Conservation (phyloP, 148 eudicot species). For the Rhododendron simsii region DNA sequence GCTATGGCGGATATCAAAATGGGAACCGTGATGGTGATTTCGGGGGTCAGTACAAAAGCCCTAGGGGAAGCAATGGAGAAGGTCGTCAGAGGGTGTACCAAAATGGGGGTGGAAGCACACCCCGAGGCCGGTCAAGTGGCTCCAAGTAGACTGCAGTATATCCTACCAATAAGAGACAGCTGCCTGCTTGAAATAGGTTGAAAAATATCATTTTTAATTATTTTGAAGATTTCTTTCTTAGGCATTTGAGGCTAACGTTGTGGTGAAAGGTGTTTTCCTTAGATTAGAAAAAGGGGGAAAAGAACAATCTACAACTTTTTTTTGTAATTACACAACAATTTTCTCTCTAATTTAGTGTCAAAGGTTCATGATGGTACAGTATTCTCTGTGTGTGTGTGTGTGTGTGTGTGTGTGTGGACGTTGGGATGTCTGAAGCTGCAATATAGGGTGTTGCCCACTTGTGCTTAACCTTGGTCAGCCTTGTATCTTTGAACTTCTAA, state of each 20-base stretch:
- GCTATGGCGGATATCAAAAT: constrained; percentile 26
- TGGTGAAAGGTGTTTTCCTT: background rate
- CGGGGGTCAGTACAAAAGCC: constrained; percentile 21
- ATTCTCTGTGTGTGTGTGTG: background rate
- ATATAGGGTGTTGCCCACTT: background rate
- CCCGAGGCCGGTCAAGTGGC: constrained; percentile 14
- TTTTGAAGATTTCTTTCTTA: background rate
- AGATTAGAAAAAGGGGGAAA: background rate
- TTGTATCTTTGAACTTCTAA: background rate
- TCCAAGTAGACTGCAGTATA: constrained; percentile 2
- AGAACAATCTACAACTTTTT: background rate
- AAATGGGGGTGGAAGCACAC: constrained; percentile 26
- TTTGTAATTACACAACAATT: background rate
- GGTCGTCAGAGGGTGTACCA: constrained; percentile 18
- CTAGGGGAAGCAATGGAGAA: constrained; percentile 13
- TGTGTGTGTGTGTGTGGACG: background rate
- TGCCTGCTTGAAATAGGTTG: background rate
- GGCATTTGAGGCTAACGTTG: background rate
- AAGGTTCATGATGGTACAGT: background rate
- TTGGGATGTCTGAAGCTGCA: background rate
- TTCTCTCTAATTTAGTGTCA: background rate
- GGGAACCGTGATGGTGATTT: constrained; percentile 16
- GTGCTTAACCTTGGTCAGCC: background rate
- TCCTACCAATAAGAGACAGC: background rate
- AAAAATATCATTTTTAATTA: background rate